phyloP scores from a whole-genome alignment of 2,329 filamentous ascomycete species.

The Colletotrichum costaricense region DNA sequence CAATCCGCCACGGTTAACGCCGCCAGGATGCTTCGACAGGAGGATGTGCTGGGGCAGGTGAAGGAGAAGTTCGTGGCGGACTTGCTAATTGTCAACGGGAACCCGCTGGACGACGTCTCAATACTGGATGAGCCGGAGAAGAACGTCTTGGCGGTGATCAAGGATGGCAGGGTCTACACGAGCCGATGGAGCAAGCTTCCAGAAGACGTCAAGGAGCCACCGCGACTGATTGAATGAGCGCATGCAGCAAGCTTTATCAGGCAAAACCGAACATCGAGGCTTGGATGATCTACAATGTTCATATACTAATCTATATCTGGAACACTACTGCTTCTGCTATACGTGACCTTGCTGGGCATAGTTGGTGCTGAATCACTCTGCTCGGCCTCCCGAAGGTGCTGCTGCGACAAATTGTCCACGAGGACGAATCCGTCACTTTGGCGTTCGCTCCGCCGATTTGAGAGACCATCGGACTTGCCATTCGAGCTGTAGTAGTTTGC shows the following conservation, averaged over 20 bases:
- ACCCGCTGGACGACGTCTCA: conserved; percentile 66
- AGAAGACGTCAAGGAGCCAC: conserved; percentile 35
- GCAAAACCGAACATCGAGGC: neutral
- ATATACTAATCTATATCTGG: neutral
- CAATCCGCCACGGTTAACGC: conserved; percentile 56
- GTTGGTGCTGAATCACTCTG: neutral
- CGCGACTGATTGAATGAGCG: conserved; percentile 16
- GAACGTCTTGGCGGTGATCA: conserved; percentile 62
- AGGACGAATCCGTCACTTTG: conserved; percentile 12
- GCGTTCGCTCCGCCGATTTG: neutral
- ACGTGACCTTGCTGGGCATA: neutral
- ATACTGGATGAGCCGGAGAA: conserved; percentile 60
- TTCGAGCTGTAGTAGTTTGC: conserved; percentile 24
- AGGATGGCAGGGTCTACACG: conserved; percentile 60
- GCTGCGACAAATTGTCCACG: neutral
- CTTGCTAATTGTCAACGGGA: conserved; percentile 61
- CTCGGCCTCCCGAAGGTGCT: neutral
- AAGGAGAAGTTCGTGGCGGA: conserved; percentile 63
- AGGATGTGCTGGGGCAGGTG: conserved; percentile 60
- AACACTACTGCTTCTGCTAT: neutral
- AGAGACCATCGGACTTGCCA: neutral
- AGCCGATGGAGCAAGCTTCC: conserved; percentile 42
- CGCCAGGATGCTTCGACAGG: conserved; percentile 59
- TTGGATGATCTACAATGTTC: neutral
- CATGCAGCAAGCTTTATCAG: no score